These are phyloP conservation scores for Boletus subcaerulescens DNA, from an alignment of 768 basidiomycete genomes.

Conservation along the genomic window DNA sequence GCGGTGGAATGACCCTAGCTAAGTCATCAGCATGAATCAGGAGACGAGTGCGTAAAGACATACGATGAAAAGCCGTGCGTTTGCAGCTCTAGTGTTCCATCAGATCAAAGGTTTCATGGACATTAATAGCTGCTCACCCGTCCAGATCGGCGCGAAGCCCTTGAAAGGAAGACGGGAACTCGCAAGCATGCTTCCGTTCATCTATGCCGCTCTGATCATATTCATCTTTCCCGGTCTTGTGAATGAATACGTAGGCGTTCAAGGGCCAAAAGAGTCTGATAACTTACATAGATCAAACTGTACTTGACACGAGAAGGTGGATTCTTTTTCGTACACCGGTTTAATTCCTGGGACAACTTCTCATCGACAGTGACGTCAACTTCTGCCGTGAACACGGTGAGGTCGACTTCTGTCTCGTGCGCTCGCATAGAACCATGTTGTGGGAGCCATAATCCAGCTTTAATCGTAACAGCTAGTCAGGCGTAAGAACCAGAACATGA, in stretches of 20 bases:
- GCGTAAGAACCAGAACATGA: background rate
- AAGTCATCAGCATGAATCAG: background rate
- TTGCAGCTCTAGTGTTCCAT: background rate
- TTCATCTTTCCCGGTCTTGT: background rate
- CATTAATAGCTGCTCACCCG: background rate
- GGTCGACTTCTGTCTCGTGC: background rate
- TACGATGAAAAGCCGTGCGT: background rate
- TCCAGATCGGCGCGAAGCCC: background rate
- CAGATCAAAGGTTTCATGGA: background rate
- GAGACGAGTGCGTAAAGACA: background rate
- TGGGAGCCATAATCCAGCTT: background rate
- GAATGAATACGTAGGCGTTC: background rate
- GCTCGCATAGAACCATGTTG: background rate
- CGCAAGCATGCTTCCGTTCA: background rate
- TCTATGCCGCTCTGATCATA: background rate
- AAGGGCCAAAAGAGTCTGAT: background rate
- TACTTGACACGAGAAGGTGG: background rate
- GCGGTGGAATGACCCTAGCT: conserved; percentile 1
- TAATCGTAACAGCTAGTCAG: background rate
- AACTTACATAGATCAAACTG: conserved; percentile 1
- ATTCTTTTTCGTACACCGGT: background rate
- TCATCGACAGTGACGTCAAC: background rate
- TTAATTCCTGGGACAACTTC: background rate
- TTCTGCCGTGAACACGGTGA: background rate
- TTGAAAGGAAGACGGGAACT: background rate